A percentile compares a stretch with the other conserved stretches of the same genome.
Evolutionary conservation across 441 rosid genomes (phyloP).

Genomic region (Arabidopsis lyrata): DNA sequence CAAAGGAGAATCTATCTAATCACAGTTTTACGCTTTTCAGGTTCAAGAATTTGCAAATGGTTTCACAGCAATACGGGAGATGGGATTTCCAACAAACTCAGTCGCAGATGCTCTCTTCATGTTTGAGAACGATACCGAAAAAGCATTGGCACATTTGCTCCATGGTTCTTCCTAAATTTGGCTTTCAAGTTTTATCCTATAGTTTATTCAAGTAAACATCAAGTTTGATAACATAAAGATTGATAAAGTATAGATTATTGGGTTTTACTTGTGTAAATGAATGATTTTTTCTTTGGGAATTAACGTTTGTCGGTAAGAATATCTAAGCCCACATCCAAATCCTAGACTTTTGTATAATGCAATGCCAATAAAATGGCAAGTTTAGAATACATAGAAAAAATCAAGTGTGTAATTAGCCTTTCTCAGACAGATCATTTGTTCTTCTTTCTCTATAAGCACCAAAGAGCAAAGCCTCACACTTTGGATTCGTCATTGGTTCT

Average conservation of each 20-base stretch:
- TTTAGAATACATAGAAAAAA: conserved; percentile 29
- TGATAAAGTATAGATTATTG: conserved; percentile 1
- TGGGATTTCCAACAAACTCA: conserved; percentile 80
- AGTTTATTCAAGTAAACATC: conserved; percentile 9
- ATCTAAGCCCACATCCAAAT: not conserved
- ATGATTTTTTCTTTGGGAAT: conserved; percentile 10
- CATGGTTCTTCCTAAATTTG: conserved; percentile 53
- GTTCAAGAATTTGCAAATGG: conserved; percentile 77
- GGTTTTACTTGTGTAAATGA: conserved; percentile 34
- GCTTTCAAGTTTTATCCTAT: conserved; percentile 22
- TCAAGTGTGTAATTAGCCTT: conserved; percentile 13
- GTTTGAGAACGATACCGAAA: conserved; percentile 78
- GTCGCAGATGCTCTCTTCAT: conserved; percentile 70
- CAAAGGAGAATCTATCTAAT: conserved; percentile 1
- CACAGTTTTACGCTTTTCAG: conserved; percentile 43
- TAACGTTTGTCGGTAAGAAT: not conserved
- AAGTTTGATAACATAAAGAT: conserved; percentile 14
- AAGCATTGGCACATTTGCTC: conserved; percentile 80
- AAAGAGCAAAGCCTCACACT: conserved; percentile 20
- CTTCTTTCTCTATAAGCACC: conserved; percentile 1
- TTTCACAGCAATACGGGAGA: conserved; percentile 64
- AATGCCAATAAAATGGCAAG: conserved; percentile 2
- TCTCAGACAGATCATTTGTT: conserved; percentile 12
- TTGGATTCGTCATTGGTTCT: conserved; percentile 36
- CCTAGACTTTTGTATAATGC: conserved; percentile 16